These are phyloP conservation scores for Aspergillus floridensis DNA, from an alignment of 2,329 filamentous ascomycete genomes.

Conservation along the genomic window DNA sequence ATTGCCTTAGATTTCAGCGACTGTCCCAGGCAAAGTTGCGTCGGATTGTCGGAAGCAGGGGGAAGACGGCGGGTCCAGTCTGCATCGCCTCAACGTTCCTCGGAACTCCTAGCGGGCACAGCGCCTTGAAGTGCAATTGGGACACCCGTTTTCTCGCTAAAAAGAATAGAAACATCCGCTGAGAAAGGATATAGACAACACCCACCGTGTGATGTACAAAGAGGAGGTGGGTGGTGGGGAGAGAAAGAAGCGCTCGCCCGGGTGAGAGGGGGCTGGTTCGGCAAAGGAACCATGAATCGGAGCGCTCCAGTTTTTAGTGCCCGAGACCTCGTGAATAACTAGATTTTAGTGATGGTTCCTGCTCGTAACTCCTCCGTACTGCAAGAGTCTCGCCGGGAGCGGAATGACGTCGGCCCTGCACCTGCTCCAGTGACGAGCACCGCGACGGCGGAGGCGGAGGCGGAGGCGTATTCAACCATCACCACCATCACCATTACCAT, in stretches of 20 bases:
- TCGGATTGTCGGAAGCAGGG: constrained; percentile 23
- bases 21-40: constrained; percentile 19
- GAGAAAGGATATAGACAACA: background rate
- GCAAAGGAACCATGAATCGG: background rate
- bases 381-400: background rate
- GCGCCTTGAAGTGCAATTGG: background rate
- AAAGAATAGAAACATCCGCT: background rate
- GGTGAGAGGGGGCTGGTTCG: constrained; percentile 3
- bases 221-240: background rate
- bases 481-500: background rate
- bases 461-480: background rate
- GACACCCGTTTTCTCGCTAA: background rate
- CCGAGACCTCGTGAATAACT: background rate
- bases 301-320: background rate
- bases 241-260: background rate
- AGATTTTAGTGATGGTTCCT: background rate
- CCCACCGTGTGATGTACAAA: background rate
- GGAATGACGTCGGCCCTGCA: constrained; percentile 14
- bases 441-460: background rate
- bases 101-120: constrained; percentile 9
- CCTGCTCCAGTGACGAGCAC: background rate
- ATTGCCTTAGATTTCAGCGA: constrained; percentile 27
- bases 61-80: constrained; percentile 19
- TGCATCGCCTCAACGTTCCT: constrained; percentile 27
- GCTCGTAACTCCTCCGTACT: background rate